Percentiles rank a stretch among this genome's conserved stretches.
Evolutionary conservation across 441 rosid genomes (phyloP).

Genomic region (Pelargonium cotyledonis): DNA sequence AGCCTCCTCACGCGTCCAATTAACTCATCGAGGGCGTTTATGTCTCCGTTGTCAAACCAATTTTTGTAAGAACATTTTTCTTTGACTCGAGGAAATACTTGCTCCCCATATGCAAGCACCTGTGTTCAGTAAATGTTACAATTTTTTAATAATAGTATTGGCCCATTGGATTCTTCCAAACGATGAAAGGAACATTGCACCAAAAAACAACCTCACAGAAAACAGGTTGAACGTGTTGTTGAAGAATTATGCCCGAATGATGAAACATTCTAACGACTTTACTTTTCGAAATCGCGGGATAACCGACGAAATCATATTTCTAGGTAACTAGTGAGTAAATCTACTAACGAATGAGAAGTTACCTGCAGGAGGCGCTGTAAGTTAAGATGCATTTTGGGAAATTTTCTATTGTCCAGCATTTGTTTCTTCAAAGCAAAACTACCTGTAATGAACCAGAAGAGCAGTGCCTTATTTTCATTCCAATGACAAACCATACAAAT

Average conservation of each 20-base stretch:
- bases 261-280: conserved; percentile 1
- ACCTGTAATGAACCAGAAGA: conserved; percentile 39
- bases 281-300: background rate
- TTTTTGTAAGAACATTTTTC: conserved; percentile 71
- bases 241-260: background rate
- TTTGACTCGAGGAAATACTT: conserved; percentile 88
- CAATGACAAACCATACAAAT: conserved; percentile 5
- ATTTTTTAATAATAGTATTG: no score
- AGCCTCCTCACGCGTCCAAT: conserved; percentile 75
- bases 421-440: conserved; percentile 83
- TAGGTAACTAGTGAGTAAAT: background rate
- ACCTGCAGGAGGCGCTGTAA: conserved; percentile 93
- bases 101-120: conserved; percentile 95
- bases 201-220: background rate
- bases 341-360: conserved; percentile 15
- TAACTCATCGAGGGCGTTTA: conserved; percentile 63
- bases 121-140: conserved; percentile 22
- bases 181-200: background rate
- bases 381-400: conserved; percentile 90
- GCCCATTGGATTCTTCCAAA: background rate
- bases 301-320: conserved; percentile 3
- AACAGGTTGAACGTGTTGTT: background rate
- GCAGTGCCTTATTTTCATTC: conserved; percentile 4
- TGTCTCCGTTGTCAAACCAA: conserved; percentile 72
- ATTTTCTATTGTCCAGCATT: conserved; percentile 86